Base-by-base conservation (phyloP, 2,329 filamentous ascomycete genomes). In the Endothia cerciana region DNA sequence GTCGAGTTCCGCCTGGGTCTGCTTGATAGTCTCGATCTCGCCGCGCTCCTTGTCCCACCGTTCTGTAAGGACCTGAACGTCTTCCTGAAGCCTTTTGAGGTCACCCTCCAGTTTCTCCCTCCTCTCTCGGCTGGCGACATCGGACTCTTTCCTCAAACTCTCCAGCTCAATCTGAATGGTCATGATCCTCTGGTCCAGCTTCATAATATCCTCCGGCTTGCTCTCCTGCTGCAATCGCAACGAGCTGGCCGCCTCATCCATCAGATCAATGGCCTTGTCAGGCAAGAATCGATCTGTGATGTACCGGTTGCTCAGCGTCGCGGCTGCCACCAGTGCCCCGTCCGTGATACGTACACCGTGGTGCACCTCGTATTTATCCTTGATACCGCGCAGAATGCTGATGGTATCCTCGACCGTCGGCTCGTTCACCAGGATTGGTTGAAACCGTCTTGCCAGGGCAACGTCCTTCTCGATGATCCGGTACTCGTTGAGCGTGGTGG, bases 81-180 rank as follows among this genome's bases (percentile, higher is more conserved):
- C 91, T 3, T 91, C 89, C 74, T 96, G 90, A 72, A 92, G 91
- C 60, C 83, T 81, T 73, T 91, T 91, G 25, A 98, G 78, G 8
- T 90, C 90, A 62, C 85, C 82, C 75, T 98, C 90, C 0, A 98
- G 85, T 73, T 94, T 94, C 72, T 96, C 91, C 28, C 93, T 86
- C 22, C 95, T 88, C 77, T 98, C 95, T 71, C 89, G 89, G 74
- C 93, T 97, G 22, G 91, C 89, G 59, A 97, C 84, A 71, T 99
- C 95, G 13, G 89, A 97, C 77, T 99, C 95, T 73, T 98, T 98
- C 60, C 94, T 87, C 51, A 99, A 80, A 68, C 93, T 97, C 75
- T 98, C 95, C 0, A 98, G 84, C 76, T 99, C 94, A 69, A 99
- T 98, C 74, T 97, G 94, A 17, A 98, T 93, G 0, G 94, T 98